phyloP scores from a whole-genome alignment of 352 stramenopile genomes.

The Globisporangium irregulare region DNA sequence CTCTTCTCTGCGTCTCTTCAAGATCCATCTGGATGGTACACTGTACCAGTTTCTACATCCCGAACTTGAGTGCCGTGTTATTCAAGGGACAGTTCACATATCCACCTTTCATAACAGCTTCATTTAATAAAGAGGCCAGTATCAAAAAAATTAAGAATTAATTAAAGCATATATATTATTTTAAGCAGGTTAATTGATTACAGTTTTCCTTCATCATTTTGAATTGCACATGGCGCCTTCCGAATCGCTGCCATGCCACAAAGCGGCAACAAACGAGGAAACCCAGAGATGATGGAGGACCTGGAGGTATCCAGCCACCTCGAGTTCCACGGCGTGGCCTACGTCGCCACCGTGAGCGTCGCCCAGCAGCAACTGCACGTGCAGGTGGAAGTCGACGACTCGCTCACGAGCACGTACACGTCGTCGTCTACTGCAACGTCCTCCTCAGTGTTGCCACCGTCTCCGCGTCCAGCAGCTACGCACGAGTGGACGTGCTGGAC shows the following conservation, averaged over 20 bases:
- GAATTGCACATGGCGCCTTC: conserved; percentile 1
- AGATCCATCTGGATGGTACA: background rate
- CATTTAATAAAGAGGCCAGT: background rate
- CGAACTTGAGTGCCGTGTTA: background rate
- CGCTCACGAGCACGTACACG: background rate
- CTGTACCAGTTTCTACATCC: background rate
- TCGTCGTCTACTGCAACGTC: background rate
- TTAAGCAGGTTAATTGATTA: background rate
- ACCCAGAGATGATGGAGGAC: conserved; percentile 24
- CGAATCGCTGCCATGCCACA: background rate
- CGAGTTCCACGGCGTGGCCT: conserved; percentile 70
- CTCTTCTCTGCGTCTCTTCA: conserved; percentile 1
- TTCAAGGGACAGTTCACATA: background rate
- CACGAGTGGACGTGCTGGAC: conserved; percentile 45
- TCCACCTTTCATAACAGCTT: background rate
- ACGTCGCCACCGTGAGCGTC: conserved; percentile 70
- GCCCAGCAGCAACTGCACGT: conserved; percentile 55
- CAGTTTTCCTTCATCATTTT: background rate
- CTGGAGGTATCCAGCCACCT: conserved; percentile 61
- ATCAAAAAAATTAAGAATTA: background rate
- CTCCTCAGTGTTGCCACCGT: background rate
- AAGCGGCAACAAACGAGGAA: background rate
- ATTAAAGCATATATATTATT: background rate
- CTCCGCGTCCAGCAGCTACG: background rate
- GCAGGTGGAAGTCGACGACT: conserved; percentile 65